These are phyloP conservation scores for Cudoniella acicularis DNA, from an alignment of 495 filamentous ascomycete genomes.

Conservation along the genomic window DNA sequence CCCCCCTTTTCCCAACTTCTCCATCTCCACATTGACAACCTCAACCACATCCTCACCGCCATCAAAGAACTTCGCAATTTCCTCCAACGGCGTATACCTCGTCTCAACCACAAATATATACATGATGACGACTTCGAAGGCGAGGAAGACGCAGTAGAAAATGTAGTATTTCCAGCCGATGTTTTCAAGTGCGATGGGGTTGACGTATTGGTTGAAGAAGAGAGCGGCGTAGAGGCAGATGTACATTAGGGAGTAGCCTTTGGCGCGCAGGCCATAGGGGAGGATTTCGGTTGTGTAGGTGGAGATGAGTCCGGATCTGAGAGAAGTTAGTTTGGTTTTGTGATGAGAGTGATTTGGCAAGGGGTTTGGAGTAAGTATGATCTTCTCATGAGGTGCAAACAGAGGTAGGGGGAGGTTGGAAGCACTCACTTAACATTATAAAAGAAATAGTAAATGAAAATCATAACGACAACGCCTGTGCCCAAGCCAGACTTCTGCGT, in stretches of 20 bases:
- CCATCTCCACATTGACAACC: too few relatives aligned
- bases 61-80: slow-evolving; percentile 46
- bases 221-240: slow-evolving; percentile 31
- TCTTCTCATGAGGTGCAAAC: too few relatives aligned
- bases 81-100: slow-evolving; percentile 41
- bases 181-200: slow-evolving; percentile 33
- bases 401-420: too few relatives aligned
- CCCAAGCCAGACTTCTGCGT: neutral
- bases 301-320: too few relatives aligned
- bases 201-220: slow-evolving; percentile 29
- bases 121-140: slow-evolving; percentile 38
- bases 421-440: slow-evolving; percentile 25
- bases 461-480: slow-evolving; percentile 30
- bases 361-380: too few relatives aligned
- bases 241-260: slow-evolving; percentile 20
- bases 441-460: slow-evolving; percentile 30
- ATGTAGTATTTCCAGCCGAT: slow-evolving; percentile 38
- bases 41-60: slow-evolving; percentile 20
- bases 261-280: slow-evolving; percentile 53
- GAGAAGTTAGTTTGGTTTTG: too few relatives aligned
- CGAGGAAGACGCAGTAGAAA: slow-evolving; percentile 40
- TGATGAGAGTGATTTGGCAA: too few relatives aligned
- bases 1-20: too few relatives aligned
- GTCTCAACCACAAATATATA: slow-evolving; percentile 44
- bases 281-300: slow-evolving; percentile 48